Evolutionary conservation across 768 basidiomycete species (phyloP), one percentile per base, ranked within the genome.

Genomic region (Dendrothele bispora): DNA sequence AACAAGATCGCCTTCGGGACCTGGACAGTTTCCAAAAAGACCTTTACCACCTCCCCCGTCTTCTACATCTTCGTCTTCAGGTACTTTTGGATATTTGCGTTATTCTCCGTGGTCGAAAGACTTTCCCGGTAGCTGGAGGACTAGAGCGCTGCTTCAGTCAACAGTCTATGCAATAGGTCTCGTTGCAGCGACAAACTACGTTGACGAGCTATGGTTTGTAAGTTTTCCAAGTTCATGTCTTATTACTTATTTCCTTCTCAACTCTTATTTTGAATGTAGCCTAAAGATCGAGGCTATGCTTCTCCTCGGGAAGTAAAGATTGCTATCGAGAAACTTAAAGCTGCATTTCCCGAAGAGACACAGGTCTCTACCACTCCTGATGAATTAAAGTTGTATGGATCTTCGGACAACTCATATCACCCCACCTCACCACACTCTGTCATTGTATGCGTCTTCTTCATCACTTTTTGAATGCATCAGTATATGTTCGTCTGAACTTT

Each of bases 341-440:
- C 3, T 62, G 65, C 12, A 69, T 88, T 55, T 72, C 80, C 5
- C 66, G 60, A 66, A 15, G 65, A 39, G 17, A 37, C 72, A 30
- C 58, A 65, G 15, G 77, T 86, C 21, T 66, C 72, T 22, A 84
- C 80, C 3, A 76, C 80, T 53, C 66, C 71, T 11, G 70, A 76
- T 27, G 65, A 71, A 15, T 66, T 88, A 21, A 65, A 69, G 37
- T 70, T 72, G 26, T 74, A 86, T 50, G 88, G 88, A 4, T 82
- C 77, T 27, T 88, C 86, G 1, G 80, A 80, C 52, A 80, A 86
- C 57, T 83, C 84, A 7, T 86, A 86, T 55, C 84, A 82, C 58
- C 78, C 80, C 3, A 66, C 73, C 41, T 77, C 77, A 34, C 72
- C 82, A 4, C 80, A 83, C 53, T 73, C 78, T 7, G 71, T 76